These are phyloP conservation scores for Lithospermum erythrorhizon DNA, from an alignment of 257 asterid species.

Conservation along the genomic window DNA sequence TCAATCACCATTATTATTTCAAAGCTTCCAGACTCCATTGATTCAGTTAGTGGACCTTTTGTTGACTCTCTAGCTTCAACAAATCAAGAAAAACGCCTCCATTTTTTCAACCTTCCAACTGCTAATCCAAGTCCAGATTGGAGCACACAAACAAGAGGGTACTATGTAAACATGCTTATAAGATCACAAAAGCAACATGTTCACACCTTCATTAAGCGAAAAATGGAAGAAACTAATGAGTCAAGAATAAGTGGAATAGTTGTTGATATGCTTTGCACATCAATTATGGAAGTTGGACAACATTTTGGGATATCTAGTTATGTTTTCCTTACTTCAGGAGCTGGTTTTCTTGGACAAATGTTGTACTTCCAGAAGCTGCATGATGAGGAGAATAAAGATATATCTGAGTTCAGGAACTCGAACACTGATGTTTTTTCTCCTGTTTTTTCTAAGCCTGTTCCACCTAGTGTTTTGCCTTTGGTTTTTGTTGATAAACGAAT, in stretches of 20 bases:
- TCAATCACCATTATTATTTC: constrained; percentile 36
- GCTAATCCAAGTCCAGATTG: constrained; percentile 44
- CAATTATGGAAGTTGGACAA: constrained; percentile 43
- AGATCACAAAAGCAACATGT: constrained; percentile 35
- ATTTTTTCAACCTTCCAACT: constrained; percentile 38
- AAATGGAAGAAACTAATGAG: not conserved
- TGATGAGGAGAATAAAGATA: constrained; percentile 32
- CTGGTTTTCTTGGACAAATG: constrained; percentile 47
- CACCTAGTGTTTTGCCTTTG: constrained; percentile 27
- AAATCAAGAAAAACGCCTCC: constrained; percentile 18
- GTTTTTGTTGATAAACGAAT: constrained; percentile 27
- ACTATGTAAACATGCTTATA: constrained; percentile 37
- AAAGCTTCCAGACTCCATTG: constrained; percentile 45
- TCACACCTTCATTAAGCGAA: constrained; percentile 20
- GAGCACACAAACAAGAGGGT: constrained; percentile 50
- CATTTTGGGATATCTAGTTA: constrained; percentile 35
- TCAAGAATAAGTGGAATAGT: constrained; percentile 24
- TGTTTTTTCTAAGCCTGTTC: constrained; percentile 33
- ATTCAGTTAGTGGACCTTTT: constrained; percentile 40
- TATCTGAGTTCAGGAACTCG: constrained; percentile 24
- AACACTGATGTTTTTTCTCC: constrained; percentile 21
- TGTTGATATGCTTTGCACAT: constrained; percentile 53
- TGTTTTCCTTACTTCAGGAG: constrained; percentile 53
- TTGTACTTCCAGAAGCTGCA: constrained; percentile 50
- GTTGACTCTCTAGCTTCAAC: constrained; percentile 28